Base-by-base conservation (phyloP, 257 asterid genomes). In the Plectranthus barbatus region DNA sequence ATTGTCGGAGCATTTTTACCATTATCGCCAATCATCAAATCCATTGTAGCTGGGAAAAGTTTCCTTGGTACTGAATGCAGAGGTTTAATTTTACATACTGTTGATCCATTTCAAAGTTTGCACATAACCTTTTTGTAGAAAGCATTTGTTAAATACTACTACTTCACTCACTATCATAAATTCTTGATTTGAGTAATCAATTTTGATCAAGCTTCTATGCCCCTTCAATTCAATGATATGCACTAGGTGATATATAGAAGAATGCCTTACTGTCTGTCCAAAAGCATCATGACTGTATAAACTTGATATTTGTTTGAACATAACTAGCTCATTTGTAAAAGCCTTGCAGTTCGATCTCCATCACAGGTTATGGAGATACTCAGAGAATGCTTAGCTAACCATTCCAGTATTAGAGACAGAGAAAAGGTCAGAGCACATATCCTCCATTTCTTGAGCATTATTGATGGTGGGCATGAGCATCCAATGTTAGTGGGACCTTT, bases 401-500 rank as follows among this genome's bases (percentile, higher is more conserved):
- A 34, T 50, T 39, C 48, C 49, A 4, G 44, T 9, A 39, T 57
- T 36, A 39, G 36, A 57, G 37, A 57, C 48, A 10, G 6, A 5
- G 12, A 45, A 15, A 29, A 47, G 68, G 58, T 31, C 21, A 47
- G 67, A 26, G 24, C 20, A 23, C 13, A 13, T 40, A 10, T 57
- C 10, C 44, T 9, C 9, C 45, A 11, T 37, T 64, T 41, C 20
- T 39, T 9, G 7, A 41, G 67, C 52, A 72, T 40, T 59, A 59
- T 56, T 71, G 75, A 33, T 34, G 64, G 42, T 42, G 46, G 19
- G 52, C 53, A 59, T 58, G 40, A 29, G 68, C 55, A 48, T 14
- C 57, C 37, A 58, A 24, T n/a, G 18, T 40, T 6, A 58, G 45
- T 58, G 65, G 68, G 72, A 18, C 56, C 65, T 42, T 72, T 66